A percentile compares a stretch with the other conserved stretches of the same genome.
These are phyloP conservation scores for Penicillium sp. DNA, from an alignment of 2,329 filamentous ascomycete genomes.

Conservation along the genomic window DNA sequence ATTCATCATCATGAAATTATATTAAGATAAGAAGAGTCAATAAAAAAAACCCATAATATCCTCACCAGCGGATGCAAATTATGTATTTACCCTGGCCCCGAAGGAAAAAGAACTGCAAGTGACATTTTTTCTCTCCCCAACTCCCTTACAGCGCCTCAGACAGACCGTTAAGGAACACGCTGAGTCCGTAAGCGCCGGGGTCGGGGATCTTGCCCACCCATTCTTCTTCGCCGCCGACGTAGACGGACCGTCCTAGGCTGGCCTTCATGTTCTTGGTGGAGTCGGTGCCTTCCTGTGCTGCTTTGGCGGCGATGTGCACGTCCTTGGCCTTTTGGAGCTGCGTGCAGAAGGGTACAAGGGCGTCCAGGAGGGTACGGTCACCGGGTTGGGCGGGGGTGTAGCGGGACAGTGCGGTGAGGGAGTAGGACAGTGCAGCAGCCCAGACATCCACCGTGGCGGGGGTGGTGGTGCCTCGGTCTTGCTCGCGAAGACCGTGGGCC, in stretches of 20 bases:
- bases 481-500: conserved; percentile 55
- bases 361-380: conserved; percentile 83
- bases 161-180: too few relatives aligned
- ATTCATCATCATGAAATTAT: too few relatives aligned
- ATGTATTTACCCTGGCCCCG: too few relatives aligned
- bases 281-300: conserved; percentile 66
- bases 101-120: too few relatives aligned
- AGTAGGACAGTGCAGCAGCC: conserved; percentile 61
- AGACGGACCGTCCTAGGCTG: conserved; percentile 72
- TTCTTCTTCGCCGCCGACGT: conserved; percentile 59
- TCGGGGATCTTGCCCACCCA: conserved; percentile 66
- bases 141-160: too few relatives aligned
- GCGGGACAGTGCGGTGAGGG: conserved; percentile 60
- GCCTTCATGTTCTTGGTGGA: conserved; percentile 87
- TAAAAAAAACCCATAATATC: too few relatives aligned
- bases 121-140: too few relatives aligned
- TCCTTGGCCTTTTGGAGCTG: too few relatives aligned
- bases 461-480: conserved; percentile 41
- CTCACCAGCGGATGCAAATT: too few relatives aligned
- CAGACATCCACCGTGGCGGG: conserved; percentile 47
- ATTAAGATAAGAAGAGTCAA: too few relatives aligned
- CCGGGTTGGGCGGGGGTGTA: conserved; percentile 87
- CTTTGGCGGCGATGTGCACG: conserved; percentile 63
- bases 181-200: conserved; percentile 62
- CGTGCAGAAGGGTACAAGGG: too few relatives aligned